phyloP scores from a whole-genome alignment of 495 filamentous ascomycete species.

The Bacidia rubella region DNA sequence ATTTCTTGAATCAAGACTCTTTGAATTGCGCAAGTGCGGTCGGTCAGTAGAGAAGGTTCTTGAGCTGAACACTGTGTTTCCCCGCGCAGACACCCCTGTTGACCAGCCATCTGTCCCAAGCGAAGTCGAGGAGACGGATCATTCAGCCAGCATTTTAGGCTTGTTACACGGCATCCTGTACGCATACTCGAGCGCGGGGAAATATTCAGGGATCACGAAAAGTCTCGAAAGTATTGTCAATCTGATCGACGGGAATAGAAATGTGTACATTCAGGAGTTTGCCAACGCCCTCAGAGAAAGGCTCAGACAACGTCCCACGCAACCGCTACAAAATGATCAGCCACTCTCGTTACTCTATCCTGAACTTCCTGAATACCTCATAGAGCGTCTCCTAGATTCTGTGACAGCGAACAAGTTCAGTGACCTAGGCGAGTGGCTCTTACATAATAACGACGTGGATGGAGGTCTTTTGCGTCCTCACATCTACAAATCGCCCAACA shows the following conservation, averaged over 20 bases:
- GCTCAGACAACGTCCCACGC: not conserved
- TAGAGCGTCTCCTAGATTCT: conserved; percentile 41
- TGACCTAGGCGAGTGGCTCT: conserved; percentile 41
- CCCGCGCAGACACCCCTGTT: not conserved
- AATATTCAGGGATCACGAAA: conserved; percentile 7
- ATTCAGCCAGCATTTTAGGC: conserved; percentile 12
- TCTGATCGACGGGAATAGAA: conserved; percentile 12
- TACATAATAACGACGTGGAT: conserved; percentile 42
- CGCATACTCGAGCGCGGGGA: conserved; percentile 8
- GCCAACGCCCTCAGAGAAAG: conserved; percentile 6
- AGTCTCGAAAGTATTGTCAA: conserved; percentile 14
- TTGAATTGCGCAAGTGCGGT: conserved; percentile 29
- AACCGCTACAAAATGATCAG: not conserved
- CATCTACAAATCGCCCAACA: conserved; percentile 32
- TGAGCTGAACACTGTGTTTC: conserved; percentile 9
- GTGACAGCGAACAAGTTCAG: conserved; percentile 31
- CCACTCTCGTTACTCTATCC: conserved; percentile 14
- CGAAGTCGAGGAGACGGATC: conserved; percentile 4
- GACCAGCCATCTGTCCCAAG: not conserved
- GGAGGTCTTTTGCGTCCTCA: conserved; percentile 37
- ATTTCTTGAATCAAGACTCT: conserved; percentile 34
- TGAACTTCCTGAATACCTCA: conserved; percentile 32
- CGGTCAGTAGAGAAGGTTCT: conserved; percentile 23
- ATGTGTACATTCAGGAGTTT: conserved; percentile 10
- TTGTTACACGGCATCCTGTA: conserved; percentile 12